Conservation (phyloP, 2,329 filamentous ascomycete species). For the Monosporascus sp. region DNA sequence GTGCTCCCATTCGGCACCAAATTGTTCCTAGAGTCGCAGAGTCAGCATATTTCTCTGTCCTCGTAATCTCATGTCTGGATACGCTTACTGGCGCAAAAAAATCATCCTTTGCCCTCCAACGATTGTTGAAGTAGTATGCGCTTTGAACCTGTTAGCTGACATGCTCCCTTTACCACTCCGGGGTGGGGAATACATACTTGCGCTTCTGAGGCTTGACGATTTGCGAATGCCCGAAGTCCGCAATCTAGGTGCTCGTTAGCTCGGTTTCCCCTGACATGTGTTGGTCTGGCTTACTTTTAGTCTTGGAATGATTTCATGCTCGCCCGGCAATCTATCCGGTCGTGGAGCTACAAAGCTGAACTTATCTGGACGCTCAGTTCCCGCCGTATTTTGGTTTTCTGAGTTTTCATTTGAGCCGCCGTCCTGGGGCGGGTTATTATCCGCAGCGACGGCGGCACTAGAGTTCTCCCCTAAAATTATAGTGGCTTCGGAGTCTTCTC, state of each 20-base stretch:
- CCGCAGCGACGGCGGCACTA: too few species aligned
- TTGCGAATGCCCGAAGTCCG: neutral
- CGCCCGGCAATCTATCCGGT: neutral
- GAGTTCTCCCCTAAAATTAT: too few species aligned
- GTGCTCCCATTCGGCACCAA: slow-evolving; percentile 15
- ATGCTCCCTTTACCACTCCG: neutral
- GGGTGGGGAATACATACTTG: neutral
- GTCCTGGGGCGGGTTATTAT: too few species aligned
- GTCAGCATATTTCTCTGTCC: neutral
- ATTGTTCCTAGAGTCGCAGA: slow-evolving; percentile 11
- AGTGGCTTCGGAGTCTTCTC: too few species aligned
- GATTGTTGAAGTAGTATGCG: neutral
- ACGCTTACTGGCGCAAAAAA: neutral
- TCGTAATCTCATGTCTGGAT: neutral
- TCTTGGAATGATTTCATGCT: neutral
- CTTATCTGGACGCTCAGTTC: neutral
- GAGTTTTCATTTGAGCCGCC: too few species aligned
- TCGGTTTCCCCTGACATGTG: neutral
- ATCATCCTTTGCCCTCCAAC: neutral
- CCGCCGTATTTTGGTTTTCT: too few species aligned
- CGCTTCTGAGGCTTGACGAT: neutral
- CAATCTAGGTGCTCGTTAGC: neutral
- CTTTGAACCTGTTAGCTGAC: neutral
- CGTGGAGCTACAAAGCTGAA: neutral
- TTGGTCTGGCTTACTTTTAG: neutral